Conservation (phyloP, 208 protist genomes). For the Acanthamoeba triangularis region DNA sequence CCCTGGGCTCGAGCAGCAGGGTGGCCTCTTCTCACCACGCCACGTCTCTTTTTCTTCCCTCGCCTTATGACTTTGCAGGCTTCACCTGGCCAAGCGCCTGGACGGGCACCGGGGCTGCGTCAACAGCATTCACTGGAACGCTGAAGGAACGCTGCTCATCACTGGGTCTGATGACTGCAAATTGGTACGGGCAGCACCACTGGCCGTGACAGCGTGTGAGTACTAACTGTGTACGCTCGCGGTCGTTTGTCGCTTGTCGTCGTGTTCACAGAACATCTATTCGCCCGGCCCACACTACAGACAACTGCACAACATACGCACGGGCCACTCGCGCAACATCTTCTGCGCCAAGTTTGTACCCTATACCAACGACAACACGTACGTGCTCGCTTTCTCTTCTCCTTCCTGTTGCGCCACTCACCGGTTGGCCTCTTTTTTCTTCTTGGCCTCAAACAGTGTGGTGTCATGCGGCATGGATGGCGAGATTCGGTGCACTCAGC, state of each 20-base stretch:
- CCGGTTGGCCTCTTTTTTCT: neutral
- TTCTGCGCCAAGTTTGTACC: slow-evolving; percentile 71
- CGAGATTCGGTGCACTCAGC: slow-evolving; percentile 25
- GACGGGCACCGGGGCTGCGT: slow-evolving; percentile 36
- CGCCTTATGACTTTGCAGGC: neutral
- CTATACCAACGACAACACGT: slow-evolving; percentile 42
- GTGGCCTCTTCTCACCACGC: no score
- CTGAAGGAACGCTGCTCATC: slow-evolving; percentile 6
- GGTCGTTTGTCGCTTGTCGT: neutral
- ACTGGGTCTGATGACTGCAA: slow-evolving; percentile 49
- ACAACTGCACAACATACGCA: neutral
- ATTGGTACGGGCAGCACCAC: neutral
- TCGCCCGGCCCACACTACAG: neutral
- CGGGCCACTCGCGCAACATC: slow-evolving; percentile 40
- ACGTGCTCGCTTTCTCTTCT: neutral
- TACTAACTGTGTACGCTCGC: neutral
- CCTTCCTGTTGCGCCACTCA: neutral
- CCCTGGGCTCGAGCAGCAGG: no score
- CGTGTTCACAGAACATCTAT: neutral
- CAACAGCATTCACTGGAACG: slow-evolving; percentile 61
- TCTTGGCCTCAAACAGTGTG: neutral
- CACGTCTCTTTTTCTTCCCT: neutral
- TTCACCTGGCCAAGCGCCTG: slow-evolving; percentile 35
- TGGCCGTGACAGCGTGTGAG: neutral
- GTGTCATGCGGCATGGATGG: slow-evolving; percentile 61